A percentile compares a stretch with the other conserved stretches of the same genome.
phyloP scores from a whole-genome alignment of 345 rosid genomes.

The Nasturtium officinale region DNA sequence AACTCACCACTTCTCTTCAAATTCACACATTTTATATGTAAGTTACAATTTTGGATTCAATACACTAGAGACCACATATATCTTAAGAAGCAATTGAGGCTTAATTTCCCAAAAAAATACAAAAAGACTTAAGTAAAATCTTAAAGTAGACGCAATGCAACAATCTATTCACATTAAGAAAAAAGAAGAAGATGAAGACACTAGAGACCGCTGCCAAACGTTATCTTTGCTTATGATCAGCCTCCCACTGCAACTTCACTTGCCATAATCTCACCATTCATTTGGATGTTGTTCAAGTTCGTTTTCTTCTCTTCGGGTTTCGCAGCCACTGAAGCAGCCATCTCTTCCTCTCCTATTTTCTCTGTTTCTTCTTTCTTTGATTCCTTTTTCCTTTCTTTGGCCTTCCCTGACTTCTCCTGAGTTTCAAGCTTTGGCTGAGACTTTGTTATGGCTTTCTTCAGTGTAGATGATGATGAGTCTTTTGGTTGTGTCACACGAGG shows the following conservation, averaged over 20 bases:
- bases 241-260: slow-evolving; percentile 69
- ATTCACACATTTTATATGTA: slow-evolving; percentile 24
- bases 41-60: slow-evolving; percentile 6
- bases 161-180: slow-evolving; percentile 36
- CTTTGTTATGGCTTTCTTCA: slow-evolving; percentile 55
- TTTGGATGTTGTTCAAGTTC: slow-evolving; percentile 44
- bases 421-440: slow-evolving; percentile 52
- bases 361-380: slow-evolving; percentile 32
- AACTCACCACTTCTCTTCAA: slow-evolving; percentile 1
- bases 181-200: slow-evolving; percentile 2
- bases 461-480: slow-evolving; percentile 42
- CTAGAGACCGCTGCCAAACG: slow-evolving; percentile 14
- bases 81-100: slow-evolving; percentile 33
- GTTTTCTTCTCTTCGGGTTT: slow-evolving; percentile 40
- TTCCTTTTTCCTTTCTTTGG: slow-evolving; percentile 37
- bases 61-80: slow-evolving; percentile 19
- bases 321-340: slow-evolving; percentile 31
- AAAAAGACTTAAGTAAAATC: slow-evolving; percentile 31
- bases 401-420: slow-evolving; percentile 32
- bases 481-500: slow-evolving; percentile 51
- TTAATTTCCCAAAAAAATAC: slow-evolving; percentile 18
- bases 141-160: slow-evolving; percentile 15
- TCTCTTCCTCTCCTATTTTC: slow-evolving; percentile 42
- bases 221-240: slow-evolving; percentile 37
- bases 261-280: slow-evolving; percentile 58